phyloP scores from a whole-genome alignment of 2,329 filamentous ascomycete genomes.

The Volutella citrinella region DNA sequence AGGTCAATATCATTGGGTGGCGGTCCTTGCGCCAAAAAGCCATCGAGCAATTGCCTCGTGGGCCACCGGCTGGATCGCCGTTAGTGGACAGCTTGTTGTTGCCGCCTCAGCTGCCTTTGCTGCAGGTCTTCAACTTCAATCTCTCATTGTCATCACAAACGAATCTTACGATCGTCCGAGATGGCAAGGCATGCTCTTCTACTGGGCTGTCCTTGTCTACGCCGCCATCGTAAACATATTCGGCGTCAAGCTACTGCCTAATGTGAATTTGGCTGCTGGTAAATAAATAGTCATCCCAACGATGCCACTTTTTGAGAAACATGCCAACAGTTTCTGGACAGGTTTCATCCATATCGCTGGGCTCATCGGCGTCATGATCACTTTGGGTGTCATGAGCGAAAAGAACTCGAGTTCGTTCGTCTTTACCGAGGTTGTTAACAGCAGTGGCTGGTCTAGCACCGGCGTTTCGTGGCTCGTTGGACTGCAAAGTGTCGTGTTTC shows the following conservation, averaged over 20 bases:
- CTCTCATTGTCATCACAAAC: conserved; percentile 40
- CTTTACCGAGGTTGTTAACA: conserved; percentile 30
- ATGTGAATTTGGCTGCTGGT: conserved; percentile 29
- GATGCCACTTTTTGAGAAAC: too few relatives aligned
- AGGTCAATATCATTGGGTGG: conserved; percentile 47
- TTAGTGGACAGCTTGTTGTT: conserved; percentile 43
- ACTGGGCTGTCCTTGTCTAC: conserved; percentile 41
- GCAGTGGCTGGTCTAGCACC: conserved; percentile 29
- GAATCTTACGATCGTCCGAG: conserved; percentile 37
- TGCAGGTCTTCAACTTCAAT: conserved; percentile 41
- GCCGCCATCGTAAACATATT: conserved; percentile 39
- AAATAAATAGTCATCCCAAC: background rate
- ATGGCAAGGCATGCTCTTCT: conserved; percentile 46
- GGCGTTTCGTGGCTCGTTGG: conserved; percentile 33
- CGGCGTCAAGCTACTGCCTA: conserved; percentile 35
- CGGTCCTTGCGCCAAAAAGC: conserved; percentile 26
- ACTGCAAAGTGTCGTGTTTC: conserved; percentile 30
- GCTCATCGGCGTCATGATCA: conserved; percentile 26
- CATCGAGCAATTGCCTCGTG: conserved; percentile 9
- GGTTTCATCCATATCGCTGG: conserved; percentile 26
- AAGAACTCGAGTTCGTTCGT: conserved; percentile 30
- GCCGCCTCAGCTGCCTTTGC: conserved; percentile 47
- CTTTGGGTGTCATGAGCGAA: conserved; percentile 27
- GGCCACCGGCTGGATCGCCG: conserved; percentile 41
- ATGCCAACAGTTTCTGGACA: conserved; percentile 4